Percentiles rank a stretch among this genome's conserved stretches.
These are phyloP conservation scores for Neopestalotiopsis rosae DNA, from an alignment of 2,329 filamentous ascomycete genomes.

Conservation along the genomic window DNA sequence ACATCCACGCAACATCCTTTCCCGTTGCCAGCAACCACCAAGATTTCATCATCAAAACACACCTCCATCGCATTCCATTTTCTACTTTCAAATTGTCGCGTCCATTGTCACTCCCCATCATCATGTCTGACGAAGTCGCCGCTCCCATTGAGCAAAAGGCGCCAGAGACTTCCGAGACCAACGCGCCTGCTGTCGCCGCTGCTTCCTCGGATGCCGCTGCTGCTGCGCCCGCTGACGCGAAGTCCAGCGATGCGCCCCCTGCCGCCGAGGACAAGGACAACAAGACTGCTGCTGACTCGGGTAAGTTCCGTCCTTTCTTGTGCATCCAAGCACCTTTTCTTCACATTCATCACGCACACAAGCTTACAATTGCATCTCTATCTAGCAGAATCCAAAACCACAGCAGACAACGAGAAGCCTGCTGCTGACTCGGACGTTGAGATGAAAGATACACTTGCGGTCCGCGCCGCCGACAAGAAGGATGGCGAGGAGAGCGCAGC, in stretches of 20 bases:
- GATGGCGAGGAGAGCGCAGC: constrained; percentile 13
- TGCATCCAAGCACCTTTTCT: neutral
- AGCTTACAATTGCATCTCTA: constrained; percentile 30
- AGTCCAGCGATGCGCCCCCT: constrained; percentile 9
- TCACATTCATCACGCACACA: neutral
- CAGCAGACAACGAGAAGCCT: constrained; percentile 26
- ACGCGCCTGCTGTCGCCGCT: constrained; percentile 15
- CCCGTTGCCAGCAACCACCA: neutral
- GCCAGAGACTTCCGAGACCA: constrained; percentile 14
- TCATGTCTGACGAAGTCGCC: constrained; percentile 35
- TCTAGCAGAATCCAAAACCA: constrained; percentile 29
- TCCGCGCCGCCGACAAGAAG: constrained; percentile 31
- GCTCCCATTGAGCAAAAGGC: constrained; percentile 26
- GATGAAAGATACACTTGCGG: constrained; percentile 34
- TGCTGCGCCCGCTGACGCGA: constrained; percentile 12
- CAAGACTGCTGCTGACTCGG: constrained; percentile 20
- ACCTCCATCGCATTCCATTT: neutral
- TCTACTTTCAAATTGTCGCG: neutral
- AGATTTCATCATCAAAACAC: neutral
- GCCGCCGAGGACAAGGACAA: constrained; percentile 24
- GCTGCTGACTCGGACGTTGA: constrained; percentile 35
- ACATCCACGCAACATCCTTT: constrained; percentile 10
- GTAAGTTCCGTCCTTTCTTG: constrained; percentile 5
- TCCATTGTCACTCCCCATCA: constrained; percentile 18
- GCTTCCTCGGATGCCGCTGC: constrained; percentile 5